Conservation (phyloP, 148 eudicot species). For the Polygonum aviculare region DNA sequence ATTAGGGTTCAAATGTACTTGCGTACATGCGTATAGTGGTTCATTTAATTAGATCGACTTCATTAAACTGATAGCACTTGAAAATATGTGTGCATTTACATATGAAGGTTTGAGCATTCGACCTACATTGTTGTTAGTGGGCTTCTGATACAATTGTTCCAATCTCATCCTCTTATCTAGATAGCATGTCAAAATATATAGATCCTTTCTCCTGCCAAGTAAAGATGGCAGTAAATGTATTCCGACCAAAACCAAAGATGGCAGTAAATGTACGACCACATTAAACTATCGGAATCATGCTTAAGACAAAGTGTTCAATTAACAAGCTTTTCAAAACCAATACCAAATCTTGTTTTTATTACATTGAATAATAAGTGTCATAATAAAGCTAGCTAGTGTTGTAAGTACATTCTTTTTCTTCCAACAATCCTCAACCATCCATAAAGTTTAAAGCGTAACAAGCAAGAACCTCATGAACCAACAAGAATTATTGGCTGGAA, state of each 20-base stretch:
- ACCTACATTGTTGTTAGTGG: too few relatives aligned
- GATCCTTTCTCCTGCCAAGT: neutral
- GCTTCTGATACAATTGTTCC: too few relatives aligned
- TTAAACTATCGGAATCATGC: neutral
- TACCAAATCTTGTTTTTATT: neutral
- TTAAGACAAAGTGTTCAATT: neutral
- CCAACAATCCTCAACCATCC: neutral
- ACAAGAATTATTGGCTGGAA: neutral
- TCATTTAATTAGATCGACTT: neutral
- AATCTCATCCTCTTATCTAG: too few relatives aligned
- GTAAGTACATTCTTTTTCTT: neutral
- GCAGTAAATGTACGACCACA: neutral
- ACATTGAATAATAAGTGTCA: neutral
- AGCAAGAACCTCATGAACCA: slow-evolving; percentile 6
- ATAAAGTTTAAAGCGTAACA: neutral
- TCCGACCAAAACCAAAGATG: too few relatives aligned
- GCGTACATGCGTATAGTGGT: too few relatives aligned
- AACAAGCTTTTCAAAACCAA: neutral
- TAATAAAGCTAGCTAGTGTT: neutral
- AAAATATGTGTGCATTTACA: neutral
- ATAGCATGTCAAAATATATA: neutral
- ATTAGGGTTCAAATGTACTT: too few relatives aligned
- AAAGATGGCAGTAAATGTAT: too few relatives aligned
- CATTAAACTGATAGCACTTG: neutral
- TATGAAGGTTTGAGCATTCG: neutral